phyloP scores from a whole-genome alignment of 2,329 filamentous ascomycete species.

The Pochonia chlamydosporia region DNA sequence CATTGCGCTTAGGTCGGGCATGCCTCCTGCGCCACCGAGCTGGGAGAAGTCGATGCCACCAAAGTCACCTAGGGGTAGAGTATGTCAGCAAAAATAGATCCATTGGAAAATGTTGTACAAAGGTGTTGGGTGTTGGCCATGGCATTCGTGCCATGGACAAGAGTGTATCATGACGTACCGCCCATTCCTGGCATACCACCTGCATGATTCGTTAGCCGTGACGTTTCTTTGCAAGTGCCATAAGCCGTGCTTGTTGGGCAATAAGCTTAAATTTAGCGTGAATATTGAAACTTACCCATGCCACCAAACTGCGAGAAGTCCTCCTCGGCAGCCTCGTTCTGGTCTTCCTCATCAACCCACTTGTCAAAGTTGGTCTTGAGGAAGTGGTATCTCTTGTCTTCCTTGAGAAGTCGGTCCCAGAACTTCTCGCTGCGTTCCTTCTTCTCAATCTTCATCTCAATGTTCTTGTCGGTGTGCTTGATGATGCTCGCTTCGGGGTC shows the following conservation, averaged over 20 bases:
- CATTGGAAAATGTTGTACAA: no score
- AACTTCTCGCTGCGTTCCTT: constrained; percentile 92
- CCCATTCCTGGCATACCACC: constrained; percentile 52
- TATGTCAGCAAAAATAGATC: neutral
- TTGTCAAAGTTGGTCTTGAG: constrained; percentile 99
- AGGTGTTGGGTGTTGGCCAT: no score
- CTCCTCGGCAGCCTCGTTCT: constrained; percentile 81
- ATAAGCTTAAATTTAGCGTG: neutral
- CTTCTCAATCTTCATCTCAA: constrained; percentile 91
- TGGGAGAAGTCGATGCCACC: constrained; percentile 93
- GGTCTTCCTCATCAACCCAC: constrained; percentile 99
- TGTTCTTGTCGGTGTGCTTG: constrained; percentile 80
- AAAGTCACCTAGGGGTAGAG: constrained; percentile 59
- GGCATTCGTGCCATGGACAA: no score
- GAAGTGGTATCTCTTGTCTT: constrained; percentile 84
- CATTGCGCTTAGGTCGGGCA: constrained; percentile 34
- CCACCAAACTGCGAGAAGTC: constrained; percentile 65
- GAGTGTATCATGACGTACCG: constrained; percentile 28
- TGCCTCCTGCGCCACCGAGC: constrained; percentile 53
- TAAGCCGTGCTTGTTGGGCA: neutral
- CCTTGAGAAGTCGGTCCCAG: constrained; percentile 94
- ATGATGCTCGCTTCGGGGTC: constrained; percentile 78
- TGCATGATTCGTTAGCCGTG: constrained; percentile 17
- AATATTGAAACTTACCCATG: constrained; percentile 46
- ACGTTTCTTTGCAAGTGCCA: neutral